A percentile compares a stretch with the other conserved stretches of the same genome.
These are phyloP conservation scores for Solanum habrochaites DNA, from an alignment of 257 asterid species.

Conservation along the genomic window DNA sequence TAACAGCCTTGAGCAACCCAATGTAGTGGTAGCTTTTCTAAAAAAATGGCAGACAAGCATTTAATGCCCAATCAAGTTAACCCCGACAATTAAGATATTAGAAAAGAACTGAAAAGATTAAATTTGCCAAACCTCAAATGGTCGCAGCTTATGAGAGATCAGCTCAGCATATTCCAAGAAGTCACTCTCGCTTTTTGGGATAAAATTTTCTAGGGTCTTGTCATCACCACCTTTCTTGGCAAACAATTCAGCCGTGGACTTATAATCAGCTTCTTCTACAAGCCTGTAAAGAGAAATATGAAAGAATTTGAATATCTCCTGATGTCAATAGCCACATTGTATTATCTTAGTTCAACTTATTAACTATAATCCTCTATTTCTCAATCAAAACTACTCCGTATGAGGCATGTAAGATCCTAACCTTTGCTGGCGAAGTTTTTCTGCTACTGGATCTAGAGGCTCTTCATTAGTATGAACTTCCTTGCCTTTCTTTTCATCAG, in stretches of 20 bases:
- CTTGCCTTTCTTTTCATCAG: constrained; percentile 53
- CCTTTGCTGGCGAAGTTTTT: constrained; percentile 95
- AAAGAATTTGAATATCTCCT: not conserved
- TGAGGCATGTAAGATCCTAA: not conserved
- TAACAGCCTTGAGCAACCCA: constrained; percentile 70
- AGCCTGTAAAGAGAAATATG: constrained; percentile 41
- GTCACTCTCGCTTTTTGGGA: constrained; percentile 79
- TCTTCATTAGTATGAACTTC: constrained; percentile 24
- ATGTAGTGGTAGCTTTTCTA: constrained; percentile 96
- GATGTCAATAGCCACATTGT: not conserved
- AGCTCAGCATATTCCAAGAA: constrained; percentile 81
- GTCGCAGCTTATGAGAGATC: constrained; percentile 65
- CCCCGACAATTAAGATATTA: not conserved
- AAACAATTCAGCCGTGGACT: constrained; percentile 76
- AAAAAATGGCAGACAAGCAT: not conserved
- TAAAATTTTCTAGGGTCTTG: constrained; percentile 69
- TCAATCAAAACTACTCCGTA: not conserved
- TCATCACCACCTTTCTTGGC: constrained; percentile 61
- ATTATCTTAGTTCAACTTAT: not conserved
- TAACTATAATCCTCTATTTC: not conserved
- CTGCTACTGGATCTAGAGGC: constrained; percentile 75
- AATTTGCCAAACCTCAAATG: constrained; percentile 55
- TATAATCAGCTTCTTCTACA: constrained; percentile 94
- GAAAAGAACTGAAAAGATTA: not conserved
- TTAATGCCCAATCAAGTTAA: not conserved